Base-by-base conservation (phyloP, 139 green algal genomes). In the Eudorina sp. region DNA sequence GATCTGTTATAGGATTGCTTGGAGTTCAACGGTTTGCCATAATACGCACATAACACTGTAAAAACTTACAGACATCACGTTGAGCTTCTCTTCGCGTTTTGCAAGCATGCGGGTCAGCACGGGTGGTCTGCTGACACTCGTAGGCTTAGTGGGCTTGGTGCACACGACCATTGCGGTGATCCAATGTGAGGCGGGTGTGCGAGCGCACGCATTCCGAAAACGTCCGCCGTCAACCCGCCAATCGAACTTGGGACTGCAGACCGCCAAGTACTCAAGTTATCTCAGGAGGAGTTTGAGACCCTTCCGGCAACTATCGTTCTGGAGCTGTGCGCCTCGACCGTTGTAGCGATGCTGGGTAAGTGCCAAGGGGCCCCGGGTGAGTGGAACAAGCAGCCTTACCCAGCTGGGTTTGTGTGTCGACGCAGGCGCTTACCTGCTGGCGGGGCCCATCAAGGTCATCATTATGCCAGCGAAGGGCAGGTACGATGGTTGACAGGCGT, bases 271-370 rank as follows among this genome's bases (percentile, higher is more conserved):
- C 87, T 91, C 13, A 91, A 91, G 78, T 53, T 91, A 0, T 80
- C 69, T 0, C 87, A 91, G 40, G 87, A 91, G n/a, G 87, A 91
- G 29, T 91, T 88, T 53, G 78, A 91, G 68, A 5, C 78, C 5
- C 87, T 91, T 9, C 87, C 87, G 2, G 40, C 79, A 23, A 31
- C 7, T 3, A 85, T 91, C 9, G 2, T 88, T 6, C 9, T 88
- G 25, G 79, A 91, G 40, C 70, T 91, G 8, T 25, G 25, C 21
- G 3, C 55, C 9, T 72, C 53, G 3, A 27, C 69, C 0, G 38
- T 64, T 8, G 68, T 82, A 9, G 66, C 83, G 0, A 13, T 81
- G 48, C 48, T 82, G 4, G 83, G 68, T 88, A 62, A 2, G 66
- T 40, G 43, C 19, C 14, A 58, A 4, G 70, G 70, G 40, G 40